These are phyloP conservation scores for Tricholomella constricta DNA, from an alignment of 768 basidiomycete species.

Conservation along the genomic window DNA sequence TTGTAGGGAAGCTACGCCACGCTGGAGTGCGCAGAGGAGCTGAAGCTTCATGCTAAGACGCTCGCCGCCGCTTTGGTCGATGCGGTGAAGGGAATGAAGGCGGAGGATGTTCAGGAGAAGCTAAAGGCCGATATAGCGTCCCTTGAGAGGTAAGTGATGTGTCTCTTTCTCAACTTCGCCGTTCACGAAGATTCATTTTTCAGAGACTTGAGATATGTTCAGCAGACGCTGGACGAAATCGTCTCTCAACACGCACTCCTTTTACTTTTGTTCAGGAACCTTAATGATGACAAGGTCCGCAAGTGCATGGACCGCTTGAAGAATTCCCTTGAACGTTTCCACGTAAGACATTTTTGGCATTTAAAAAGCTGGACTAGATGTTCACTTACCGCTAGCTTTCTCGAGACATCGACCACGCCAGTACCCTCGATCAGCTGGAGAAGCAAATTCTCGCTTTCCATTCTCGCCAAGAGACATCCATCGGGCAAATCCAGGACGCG, in stretches of 20 bases:
- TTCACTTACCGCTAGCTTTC: neutral
- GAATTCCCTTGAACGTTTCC: neutral
- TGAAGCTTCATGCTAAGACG: conserved; percentile 1
- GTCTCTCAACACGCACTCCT: neutral
- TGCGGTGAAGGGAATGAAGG: conserved; percentile 2
- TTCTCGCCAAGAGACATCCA: neutral
- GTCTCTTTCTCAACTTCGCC: neutral
- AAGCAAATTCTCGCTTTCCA: neutral
- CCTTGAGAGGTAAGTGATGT: neutral
- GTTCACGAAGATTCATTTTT: neutral
- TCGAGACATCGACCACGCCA: neutral
- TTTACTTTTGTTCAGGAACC: neutral
- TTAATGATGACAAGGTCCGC: conserved; percentile 2
- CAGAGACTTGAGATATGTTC: conserved; percentile 3
- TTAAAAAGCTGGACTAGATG: no score
- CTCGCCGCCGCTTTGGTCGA: conserved; percentile 3
- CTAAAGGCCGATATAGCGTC: neutral
- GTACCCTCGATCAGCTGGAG: neutral
- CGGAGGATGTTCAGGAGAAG: neutral
- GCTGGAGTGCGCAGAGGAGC: conserved; percentile 6
- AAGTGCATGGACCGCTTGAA: neutral
- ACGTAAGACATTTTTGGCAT: neutral
- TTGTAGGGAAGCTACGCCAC: neutral
- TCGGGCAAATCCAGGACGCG: neutral
- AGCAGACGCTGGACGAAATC: conserved; percentile 1